These are phyloP conservation scores for Articulospora tetracladia DNA, from an alignment of 495 filamentous ascomycete genomes.

Conservation along the genomic window DNA sequence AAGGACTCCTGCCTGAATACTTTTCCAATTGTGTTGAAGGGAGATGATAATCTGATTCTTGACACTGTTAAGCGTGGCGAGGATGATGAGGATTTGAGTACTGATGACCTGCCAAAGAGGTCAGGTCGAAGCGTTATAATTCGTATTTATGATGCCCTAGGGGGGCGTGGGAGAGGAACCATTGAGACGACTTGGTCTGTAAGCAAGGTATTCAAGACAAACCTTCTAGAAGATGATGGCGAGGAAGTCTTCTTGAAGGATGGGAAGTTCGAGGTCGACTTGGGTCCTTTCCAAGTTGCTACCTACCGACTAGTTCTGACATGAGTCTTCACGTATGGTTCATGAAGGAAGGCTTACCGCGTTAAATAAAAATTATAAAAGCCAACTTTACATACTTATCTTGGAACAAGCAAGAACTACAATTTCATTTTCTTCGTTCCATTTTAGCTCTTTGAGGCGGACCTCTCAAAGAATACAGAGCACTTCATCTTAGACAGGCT, in stretches of 20 bases:
- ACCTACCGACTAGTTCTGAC: conserved; percentile 81
- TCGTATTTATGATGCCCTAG: conserved; percentile 84
- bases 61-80: conserved; percentile 91
- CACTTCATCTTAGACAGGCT: too few species aligned
- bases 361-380: too few species aligned
- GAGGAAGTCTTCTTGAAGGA: conserved; percentile 49
- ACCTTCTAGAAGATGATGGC: conserved; percentile 69
- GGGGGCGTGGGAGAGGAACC: conserved; percentile 66
- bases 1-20: conserved; percentile 30
- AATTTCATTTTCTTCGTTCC: too few species aligned
- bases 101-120: conserved; percentile 61
- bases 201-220: conserved; percentile 74
- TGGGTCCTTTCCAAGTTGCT: conserved; percentile 87
- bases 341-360: too few species aligned
- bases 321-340: too few species aligned
- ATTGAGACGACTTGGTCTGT: conserved; percentile 65
- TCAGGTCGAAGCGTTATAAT: conserved; percentile 76
- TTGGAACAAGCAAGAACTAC: too few species aligned
- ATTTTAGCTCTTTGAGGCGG: too few species aligned
- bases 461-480: too few species aligned
- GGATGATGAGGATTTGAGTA: conserved; percentile 85
- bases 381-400: too few species aligned
- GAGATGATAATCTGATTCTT: conserved; percentile 61
- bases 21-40: conserved; percentile 50
- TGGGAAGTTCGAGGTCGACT: conserved; percentile 54